Conservation (phyloP, 768 basidiomycete species). For the Mycena rebaudengoi region DNA sequence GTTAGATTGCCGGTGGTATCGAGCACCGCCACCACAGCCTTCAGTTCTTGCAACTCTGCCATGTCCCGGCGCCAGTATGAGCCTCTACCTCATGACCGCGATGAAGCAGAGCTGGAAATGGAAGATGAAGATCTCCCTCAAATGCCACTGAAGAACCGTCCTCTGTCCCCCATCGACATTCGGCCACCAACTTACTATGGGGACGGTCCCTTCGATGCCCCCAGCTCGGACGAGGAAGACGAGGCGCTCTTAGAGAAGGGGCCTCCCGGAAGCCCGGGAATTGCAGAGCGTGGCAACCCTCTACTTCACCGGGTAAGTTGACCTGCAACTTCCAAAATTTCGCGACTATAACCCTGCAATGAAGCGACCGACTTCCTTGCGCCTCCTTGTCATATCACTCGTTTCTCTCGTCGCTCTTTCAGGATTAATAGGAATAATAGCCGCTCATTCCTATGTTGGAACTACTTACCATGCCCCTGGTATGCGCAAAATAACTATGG, state of each 20-base stretch:
- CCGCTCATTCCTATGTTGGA: slow-evolving; percentile 77
- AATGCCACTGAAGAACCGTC: slow-evolving; percentile 17
- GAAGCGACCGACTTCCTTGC: slow-evolving; percentile 62
- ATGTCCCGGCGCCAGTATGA: slow-evolving; percentile 28
- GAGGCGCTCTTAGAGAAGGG: slow-evolving; percentile 62
- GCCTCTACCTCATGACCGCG: slow-evolving; percentile 21
- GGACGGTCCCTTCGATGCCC: slow-evolving; percentile 80
- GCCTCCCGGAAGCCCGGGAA: slow-evolving; percentile 31
- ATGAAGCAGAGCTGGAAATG: slow-evolving; percentile 21
- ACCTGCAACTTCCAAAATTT: not conserved
- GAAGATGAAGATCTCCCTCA: slow-evolving; percentile 4
- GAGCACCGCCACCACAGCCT: too few species aligned
- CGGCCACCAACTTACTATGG: slow-evolving; percentile 66
- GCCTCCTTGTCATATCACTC: slow-evolving; percentile 70
- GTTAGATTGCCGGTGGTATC: too few species aligned
- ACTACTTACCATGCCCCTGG: slow-evolving; percentile 61
- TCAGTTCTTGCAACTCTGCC: too few species aligned
- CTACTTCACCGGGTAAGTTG: slow-evolving; percentile 9
- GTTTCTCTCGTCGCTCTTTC: slow-evolving; percentile 67
- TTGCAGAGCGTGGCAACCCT: slow-evolving; percentile 35
- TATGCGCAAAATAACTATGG: slow-evolving; percentile 77
- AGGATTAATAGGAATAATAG: slow-evolving; percentile 76
- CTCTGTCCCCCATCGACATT: slow-evolving; percentile 13
- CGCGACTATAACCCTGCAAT: not conserved
- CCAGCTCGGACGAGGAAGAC: slow-evolving; percentile 82